These are phyloP conservation scores for Galerina sulciceps DNA, from an alignment of 768 basidiomycete genomes.

Conservation along the genomic window DNA sequence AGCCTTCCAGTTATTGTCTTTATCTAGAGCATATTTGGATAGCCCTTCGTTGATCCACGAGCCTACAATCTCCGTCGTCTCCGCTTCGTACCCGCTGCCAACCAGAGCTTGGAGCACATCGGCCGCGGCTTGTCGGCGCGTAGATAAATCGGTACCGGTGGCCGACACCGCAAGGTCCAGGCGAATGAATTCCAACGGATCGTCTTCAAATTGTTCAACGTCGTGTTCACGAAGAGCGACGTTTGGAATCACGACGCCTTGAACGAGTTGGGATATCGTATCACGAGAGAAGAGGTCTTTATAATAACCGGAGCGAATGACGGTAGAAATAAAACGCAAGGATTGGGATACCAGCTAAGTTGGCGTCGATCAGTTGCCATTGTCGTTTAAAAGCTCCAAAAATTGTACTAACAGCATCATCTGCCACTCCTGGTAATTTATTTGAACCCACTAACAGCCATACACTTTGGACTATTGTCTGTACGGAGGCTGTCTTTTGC, in stretches of 20 bases:
- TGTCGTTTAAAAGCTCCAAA: neutral
- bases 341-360: slow-evolving; percentile 86
- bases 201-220: slow-evolving; percentile 95
- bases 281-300: slow-evolving; percentile 80
- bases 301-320: slow-evolving; percentile 88
- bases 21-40: slow-evolving; percentile 66
- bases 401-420: slow-evolving; percentile 64
- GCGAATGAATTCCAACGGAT: slow-evolving; percentile 93
- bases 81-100: slow-evolving; percentile 74
- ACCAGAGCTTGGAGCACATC: slow-evolving; percentile 96
- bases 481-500: slow-evolving; percentile 62
- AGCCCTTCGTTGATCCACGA: slow-evolving; percentile 83
- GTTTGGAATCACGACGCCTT: slow-evolving; percentile 94
- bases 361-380: too few species aligned
- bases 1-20: slow-evolving; percentile 75
- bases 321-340: slow-evolving; percentile 88
- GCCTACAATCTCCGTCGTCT: slow-evolving; percentile 87
- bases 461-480: slow-evolving; percentile 82
- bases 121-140: slow-evolving; percentile 89
- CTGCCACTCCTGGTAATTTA: slow-evolving; percentile 67
- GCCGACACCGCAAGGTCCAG: slow-evolving; percentile 77
- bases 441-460: slow-evolving; percentile 86
- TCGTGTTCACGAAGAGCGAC: slow-evolving; percentile 87
- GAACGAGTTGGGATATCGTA: slow-evolving; percentile 80
- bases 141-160: slow-evolving; percentile 72